Evolutionary conservation across 2,329 filamentous ascomycete genomes (phyloP), one percentile per base, ranked within the genome.

Genomic region (Cercospora sp.): DNA sequence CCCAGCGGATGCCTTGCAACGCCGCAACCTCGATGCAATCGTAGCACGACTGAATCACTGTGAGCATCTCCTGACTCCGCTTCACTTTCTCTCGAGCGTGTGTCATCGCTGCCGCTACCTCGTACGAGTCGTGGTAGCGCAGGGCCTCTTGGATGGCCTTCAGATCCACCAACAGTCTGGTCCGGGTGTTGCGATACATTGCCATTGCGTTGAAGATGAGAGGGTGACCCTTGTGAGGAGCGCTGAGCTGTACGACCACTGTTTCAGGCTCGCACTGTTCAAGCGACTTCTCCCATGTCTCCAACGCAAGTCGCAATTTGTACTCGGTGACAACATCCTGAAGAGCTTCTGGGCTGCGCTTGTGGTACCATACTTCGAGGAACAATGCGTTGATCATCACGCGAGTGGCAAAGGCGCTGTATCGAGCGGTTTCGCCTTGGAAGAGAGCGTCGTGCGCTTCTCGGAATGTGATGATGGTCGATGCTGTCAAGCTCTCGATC

Each of bases 311-410:
- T 66, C 95, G 89, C 69, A 99, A 90, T 85, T 97, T 98, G 87
- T 97, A 98, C 82, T 98, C 95, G 3, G 94, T 97, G 55, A 98
- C 94, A 45, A 98, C 94, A 78, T 98, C 94, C 81, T 98, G 95
- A 48, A 98, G 85, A 61, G 94, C 94, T 79, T 98, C 94, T n/a
- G 94, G 94, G 79, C 93, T 97, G 77, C 95, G 92, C 87, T 97
- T 97, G 84, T 98, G 93, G 78, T 97, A 97, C 95, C 95, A 99
- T 2, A 98, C 94, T 80, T 98, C 95, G 60, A 99, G 86, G 85
- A 98, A 99, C 72, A 99, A 85, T 10, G 95, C 94, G 77, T 98
- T 99, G 86, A 98, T 97, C 92, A 99, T 96, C 72, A 98, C 93
- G 70, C 95, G 92, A 10, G 95, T 97, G 5, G 94, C 94, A 79